Conservation (phyloP, 805 yeast genomes). For the Pichia occidentalis region DNA sequence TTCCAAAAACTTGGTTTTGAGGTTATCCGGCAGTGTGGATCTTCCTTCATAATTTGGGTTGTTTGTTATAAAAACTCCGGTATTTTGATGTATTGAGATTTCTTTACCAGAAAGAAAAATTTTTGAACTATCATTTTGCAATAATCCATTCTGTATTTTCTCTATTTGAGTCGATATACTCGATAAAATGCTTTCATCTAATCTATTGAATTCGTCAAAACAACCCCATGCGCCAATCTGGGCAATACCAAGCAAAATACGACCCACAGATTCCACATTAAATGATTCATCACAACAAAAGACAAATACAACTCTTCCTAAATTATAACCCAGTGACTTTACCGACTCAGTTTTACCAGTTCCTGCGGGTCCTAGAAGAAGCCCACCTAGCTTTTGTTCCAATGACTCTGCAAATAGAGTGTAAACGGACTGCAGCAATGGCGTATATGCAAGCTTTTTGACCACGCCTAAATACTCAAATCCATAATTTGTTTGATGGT, state of each 20-base stretch:
- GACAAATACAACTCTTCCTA: constrained; percentile 78
- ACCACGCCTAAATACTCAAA: constrained; percentile 77
- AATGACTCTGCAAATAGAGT: constrained; percentile 69
- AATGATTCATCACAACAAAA: constrained; percentile 90
- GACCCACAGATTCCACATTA: constrained; percentile 70
- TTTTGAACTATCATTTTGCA: constrained; percentile 11
- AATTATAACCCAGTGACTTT: constrained; percentile 70
- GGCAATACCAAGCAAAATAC: constrained; percentile 73
- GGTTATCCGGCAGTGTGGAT: constrained; percentile 74
- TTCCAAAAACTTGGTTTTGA: constrained; percentile 70
- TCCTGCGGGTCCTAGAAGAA: constrained; percentile 94
- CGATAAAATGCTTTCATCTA: constrained; percentile 64
- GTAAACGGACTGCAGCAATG: constrained; percentile 58
- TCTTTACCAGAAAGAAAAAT: constrained; percentile 40
- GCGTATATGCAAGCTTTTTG: constrained; percentile 70
- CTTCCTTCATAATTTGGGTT: constrained; percentile 88
- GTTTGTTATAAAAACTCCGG: constrained; percentile 84
- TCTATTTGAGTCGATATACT: constrained; percentile 81
- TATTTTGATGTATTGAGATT: constrained; percentile 36
- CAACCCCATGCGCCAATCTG: constrained; percentile 92
- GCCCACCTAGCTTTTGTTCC: constrained; percentile 73
- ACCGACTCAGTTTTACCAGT: constrained; percentile 94
- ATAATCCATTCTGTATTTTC: constrained; percentile 52
- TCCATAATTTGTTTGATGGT: constrained; percentile 54
- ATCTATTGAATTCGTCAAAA: constrained; percentile 89